Percentiles rank a stretch among this genome's conserved stretches.
Conservation (phyloP, 2,329 filamentous ascomycete species). For the Diaporthe amygdali region DNA sequence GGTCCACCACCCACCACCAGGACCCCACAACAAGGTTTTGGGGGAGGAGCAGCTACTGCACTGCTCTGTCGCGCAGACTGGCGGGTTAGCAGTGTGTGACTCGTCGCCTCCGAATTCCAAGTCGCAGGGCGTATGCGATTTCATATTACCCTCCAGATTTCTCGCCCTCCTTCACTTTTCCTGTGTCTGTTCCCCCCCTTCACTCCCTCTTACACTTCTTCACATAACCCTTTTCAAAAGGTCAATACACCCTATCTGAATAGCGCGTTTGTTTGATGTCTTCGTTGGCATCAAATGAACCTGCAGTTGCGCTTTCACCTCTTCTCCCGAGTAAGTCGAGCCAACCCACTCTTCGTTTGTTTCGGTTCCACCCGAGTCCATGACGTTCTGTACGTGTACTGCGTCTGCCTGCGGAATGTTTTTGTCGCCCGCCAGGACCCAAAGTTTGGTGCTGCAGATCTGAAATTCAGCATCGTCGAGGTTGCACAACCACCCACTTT, state of each 20-base stretch:
- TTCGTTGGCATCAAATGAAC: conserved; percentile 93
- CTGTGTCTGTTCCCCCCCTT: background rate
- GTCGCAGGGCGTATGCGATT: background rate
- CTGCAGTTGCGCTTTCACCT: conserved; percentile 74
- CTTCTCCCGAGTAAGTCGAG: conserved; percentile 65
- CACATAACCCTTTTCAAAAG: conserved; percentile 25
- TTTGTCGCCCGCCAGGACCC: background rate
- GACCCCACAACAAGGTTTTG: background rate
- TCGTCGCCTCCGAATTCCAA: conserved; percentile 5
- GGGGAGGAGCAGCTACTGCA: background rate
- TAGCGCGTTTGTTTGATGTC: conserved; percentile 94
- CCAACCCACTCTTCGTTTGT: background rate
- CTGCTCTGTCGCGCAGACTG: background rate
- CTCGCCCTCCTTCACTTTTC: conserved; percentile 3
- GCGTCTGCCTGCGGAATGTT: conserved; percentile 7
- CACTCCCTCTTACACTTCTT: background rate
- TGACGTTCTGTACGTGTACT: background rate
- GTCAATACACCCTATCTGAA: conserved; percentile 31
- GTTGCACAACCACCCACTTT: background rate
- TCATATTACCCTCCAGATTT: conserved; percentile 25
- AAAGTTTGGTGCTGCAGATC: background rate
- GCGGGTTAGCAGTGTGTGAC: background rate
- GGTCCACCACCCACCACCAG: background rate
- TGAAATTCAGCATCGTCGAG: background rate
- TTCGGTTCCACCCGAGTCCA: conserved; percentile 29